Percentiles rank a stretch among this genome's conserved stretches.
These are phyloP conservation scores for Ambrosiella xylebori DNA, from an alignment of 2,329 filamentous ascomycete genomes.

Conservation along the genomic window DNA sequence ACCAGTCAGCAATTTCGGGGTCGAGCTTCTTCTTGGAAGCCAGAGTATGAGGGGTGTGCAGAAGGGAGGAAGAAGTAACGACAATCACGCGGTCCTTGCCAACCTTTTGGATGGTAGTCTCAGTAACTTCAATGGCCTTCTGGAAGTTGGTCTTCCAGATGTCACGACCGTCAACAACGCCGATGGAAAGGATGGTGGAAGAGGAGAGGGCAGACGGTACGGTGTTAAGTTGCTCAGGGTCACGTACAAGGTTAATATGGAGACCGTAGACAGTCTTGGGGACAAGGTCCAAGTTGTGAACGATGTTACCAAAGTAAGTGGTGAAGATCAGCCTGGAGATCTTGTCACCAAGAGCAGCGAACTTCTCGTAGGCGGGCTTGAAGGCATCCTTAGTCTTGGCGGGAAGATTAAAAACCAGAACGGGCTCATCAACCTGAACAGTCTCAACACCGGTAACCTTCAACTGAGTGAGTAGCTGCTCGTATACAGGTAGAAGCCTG, in stretches of 20 bases:
- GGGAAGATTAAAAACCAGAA: constrained; percentile 87
- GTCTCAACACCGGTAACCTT: constrained; percentile 92
- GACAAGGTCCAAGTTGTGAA: constrained; percentile 93
- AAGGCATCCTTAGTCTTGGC: constrained; percentile 87
- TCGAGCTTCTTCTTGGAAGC: constrained; percentile 98
- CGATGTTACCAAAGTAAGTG: constrained; percentile 98
- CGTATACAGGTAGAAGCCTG: constrained; percentile 87
- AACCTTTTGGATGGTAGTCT: constrained; percentile 81
- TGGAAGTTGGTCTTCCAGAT: constrained; percentile 99
- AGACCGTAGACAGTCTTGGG: constrained; percentile 66
- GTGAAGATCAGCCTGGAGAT: constrained; percentile 79
- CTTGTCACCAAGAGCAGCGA: constrained; percentile 56
- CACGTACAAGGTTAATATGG: constrained; percentile 91
- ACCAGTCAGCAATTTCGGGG: constrained; percentile 87
- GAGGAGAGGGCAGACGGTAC: constrained; percentile 69
- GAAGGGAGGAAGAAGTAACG: constrained; percentile 89
- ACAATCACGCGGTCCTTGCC: constrained; percentile 96
- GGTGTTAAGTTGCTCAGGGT: constrained; percentile 89
- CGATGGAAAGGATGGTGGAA: constrained; percentile 79
- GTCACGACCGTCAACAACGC: constrained; percentile 97
- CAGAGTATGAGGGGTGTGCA: constrained; percentile 96
- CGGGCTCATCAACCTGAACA: constrained; percentile 96
- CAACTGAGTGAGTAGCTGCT: constrained; percentile 78
- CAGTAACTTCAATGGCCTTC: constrained; percentile 76
- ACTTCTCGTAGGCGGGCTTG: constrained; percentile 92